Percentiles rank a stretch among this genome's conserved stretches.
Conservation (phyloP, 2,329 filamentous ascomycete genomes). For the Ceratocystis eucalypticola region DNA sequence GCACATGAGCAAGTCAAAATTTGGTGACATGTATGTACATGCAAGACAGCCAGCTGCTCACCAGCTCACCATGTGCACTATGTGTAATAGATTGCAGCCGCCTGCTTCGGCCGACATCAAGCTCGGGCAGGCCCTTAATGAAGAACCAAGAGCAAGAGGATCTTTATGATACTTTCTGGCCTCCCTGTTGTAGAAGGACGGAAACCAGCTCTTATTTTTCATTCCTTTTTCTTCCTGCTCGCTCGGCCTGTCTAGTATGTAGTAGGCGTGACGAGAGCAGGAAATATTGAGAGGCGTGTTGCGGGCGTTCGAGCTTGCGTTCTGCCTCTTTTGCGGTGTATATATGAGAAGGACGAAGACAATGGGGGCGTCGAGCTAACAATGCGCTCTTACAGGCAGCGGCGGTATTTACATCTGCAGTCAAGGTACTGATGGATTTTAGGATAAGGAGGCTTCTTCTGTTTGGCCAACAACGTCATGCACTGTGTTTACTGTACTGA, state of each 20-base stretch:
- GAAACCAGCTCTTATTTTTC: not conserved
- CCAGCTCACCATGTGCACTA: too few species aligned
- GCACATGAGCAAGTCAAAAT: too few species aligned
- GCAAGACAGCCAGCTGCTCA: too few species aligned
- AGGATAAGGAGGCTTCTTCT: not conserved
- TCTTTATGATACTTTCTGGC: not conserved
- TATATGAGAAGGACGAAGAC: not conserved
- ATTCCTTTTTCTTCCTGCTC: not conserved
- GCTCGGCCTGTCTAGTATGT: not conserved
- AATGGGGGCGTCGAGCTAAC: not conserved
- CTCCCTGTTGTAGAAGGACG: constrained; percentile 3
- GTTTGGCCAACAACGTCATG: not conserved
- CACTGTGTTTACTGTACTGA: not conserved
- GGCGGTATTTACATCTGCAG: not conserved
- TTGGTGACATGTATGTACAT: too few species aligned
- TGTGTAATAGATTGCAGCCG: not conserved
- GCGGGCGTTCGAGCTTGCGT: not conserved
- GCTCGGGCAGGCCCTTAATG: not conserved
- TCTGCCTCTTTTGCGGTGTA: not conserved
- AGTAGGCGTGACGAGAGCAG: not conserved
- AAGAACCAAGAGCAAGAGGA: not conserved
- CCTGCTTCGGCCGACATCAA: not conserved
- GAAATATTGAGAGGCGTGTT: not conserved
- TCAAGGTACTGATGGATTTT: not conserved
- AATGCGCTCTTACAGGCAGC: not conserved